These are phyloP conservation scores for Amanita muscaria DNA, from an alignment of 768 basidiomycete genomes.

Conservation along the genomic window DNA sequence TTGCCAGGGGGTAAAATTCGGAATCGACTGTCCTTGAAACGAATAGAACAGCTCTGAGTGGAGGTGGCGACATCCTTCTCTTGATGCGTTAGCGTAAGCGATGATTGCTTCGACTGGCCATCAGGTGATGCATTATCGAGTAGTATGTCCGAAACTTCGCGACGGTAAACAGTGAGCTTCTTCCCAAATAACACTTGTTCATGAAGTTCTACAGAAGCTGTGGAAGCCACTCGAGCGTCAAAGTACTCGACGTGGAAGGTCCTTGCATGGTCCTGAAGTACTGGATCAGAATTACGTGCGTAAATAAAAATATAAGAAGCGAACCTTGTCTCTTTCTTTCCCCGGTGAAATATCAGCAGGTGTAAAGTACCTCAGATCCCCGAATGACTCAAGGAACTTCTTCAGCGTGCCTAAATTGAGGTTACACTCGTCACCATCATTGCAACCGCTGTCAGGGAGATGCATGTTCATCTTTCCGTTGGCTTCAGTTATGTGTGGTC, in stretches of 20 bases:
- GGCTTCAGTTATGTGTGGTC: background rate
- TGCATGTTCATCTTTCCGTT: constrained; percentile 4
- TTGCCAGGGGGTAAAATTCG: constrained; percentile 23
- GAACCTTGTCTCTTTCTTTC: constrained; percentile 19
- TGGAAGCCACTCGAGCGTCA: constrained; percentile 50
- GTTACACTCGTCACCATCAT: constrained; percentile 1
- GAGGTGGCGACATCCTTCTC: constrained; percentile 8
- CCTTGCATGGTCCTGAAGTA: constrained; percentile 15
- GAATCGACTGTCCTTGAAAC: constrained; percentile 10
- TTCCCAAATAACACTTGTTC: constrained; percentile 42
- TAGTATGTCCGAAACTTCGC: constrained; percentile 15
- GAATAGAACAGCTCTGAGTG: constrained; percentile 9
- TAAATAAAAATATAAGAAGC: background rate
- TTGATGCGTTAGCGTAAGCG: constrained; percentile 8
- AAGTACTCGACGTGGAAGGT: constrained; percentile 59
- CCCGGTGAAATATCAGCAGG: constrained; percentile 9
- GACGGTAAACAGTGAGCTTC: constrained; percentile 36
- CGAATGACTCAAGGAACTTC: constrained; percentile 27
- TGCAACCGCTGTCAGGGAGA: constrained; percentile 4
- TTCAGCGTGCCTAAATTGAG: constrained; percentile 22
- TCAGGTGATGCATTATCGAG: constrained; percentile 6
- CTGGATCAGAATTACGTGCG: background rate
- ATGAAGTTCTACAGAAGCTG: constrained; percentile 43
- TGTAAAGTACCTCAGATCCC: constrained; percentile 21
- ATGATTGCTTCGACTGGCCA: constrained; percentile 12